Evolutionary conservation across 257 asterid genomes (phyloP), one percentile per base, ranked within the genome.

Genomic region (Plantago ovata): DNA sequence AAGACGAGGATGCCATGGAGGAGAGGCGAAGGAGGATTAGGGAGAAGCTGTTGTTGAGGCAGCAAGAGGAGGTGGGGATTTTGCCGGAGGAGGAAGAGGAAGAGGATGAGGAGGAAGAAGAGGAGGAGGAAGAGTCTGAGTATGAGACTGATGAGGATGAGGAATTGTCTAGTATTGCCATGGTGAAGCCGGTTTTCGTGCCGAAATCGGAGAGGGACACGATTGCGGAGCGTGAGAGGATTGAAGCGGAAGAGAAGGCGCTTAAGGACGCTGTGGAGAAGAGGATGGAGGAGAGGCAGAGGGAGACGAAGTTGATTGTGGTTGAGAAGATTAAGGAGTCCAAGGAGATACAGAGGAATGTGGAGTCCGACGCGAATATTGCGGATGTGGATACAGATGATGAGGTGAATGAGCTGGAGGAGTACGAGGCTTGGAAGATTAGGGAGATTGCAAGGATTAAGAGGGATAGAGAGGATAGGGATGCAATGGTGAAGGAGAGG

Each of bases 371-470:
- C 44, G 84, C 94, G 6, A 62, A 86, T 64, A 64, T 84, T 65
- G 91, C 87, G 51, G 98, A 93, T 63, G 89, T 93, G 60, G 97
- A 93, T 60, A 93, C 98, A 0, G 95, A 93, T 38, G 97, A 93
- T 72, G 97, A 93, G 49, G 56, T 79, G 66, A 93, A 93, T 44
- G 97, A 88, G 77, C 94, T 85, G 12, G 98, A 92, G 45, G 97
- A 88, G 62, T 92, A 92, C 0, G 94, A 93, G 80, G 89, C 95
- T 28, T 93, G 98, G 98, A 93, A 89, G 76, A 77, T 75, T 60
- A 79, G 98, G 67, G 98, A 93, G 76, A 88, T 88, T 71, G 87
- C 94, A 0, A 83, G 96, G 85, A 88, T 93, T 65, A 93, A 93
- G 84, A 93, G 96, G 70, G 98, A 93, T 65, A 78, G 94, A 67